Conservation (phyloP, 1,284 basidiomycete genomes). For the Laetiporus sulphureus region DNA sequence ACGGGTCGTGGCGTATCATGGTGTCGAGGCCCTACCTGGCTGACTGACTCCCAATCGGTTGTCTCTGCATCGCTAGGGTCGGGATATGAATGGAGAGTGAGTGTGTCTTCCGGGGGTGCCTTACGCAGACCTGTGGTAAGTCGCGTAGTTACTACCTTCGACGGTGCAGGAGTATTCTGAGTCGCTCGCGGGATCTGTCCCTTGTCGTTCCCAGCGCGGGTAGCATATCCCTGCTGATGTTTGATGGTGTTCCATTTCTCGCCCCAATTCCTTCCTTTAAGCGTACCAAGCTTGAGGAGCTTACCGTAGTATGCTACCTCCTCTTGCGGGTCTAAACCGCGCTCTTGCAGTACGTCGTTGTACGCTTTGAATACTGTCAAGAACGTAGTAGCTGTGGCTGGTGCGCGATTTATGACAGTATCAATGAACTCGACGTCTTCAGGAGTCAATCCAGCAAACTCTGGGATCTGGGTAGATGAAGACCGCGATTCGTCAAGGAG, state of each 20-base stretch:
- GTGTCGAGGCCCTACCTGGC: conserved; percentile 10
- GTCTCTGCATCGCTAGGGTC: conserved; percentile 26
- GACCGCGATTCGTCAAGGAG: conserved; percentile 38
- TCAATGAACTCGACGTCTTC: conserved; percentile 68
- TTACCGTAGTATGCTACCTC: conserved; percentile 79
- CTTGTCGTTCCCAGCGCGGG: conserved; percentile 8
- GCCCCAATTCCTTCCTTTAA: conserved; percentile 70
- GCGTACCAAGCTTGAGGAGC: conserved; percentile 68
- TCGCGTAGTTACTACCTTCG: conserved; percentile 12
- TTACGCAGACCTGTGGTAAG: conserved; percentile 14
- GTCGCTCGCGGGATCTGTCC: conserved; percentile 15
- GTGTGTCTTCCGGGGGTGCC: conserved; percentile 31
- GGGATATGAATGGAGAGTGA: conserved; percentile 39
- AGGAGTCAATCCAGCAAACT: conserved; percentile 49
- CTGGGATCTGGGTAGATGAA: conserved; percentile 42
- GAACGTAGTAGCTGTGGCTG: conserved; percentile 61
- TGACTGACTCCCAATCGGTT: conserved; percentile 18
- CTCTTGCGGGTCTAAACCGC: conserved; percentile 66
- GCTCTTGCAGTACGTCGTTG: conserved; percentile 64
- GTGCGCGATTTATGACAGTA: conserved; percentile 60
- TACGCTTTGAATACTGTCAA: conserved; percentile 77
- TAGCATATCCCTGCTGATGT: conserved; percentile 38
- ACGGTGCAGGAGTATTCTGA: conserved; percentile 13
- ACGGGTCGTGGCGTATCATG: conserved; percentile 20
- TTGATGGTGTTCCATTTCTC: conserved; percentile 73